Base-by-base conservation (phyloP, 176 grass and related monocot genomes). In the Aegilops speltoides region DNA sequence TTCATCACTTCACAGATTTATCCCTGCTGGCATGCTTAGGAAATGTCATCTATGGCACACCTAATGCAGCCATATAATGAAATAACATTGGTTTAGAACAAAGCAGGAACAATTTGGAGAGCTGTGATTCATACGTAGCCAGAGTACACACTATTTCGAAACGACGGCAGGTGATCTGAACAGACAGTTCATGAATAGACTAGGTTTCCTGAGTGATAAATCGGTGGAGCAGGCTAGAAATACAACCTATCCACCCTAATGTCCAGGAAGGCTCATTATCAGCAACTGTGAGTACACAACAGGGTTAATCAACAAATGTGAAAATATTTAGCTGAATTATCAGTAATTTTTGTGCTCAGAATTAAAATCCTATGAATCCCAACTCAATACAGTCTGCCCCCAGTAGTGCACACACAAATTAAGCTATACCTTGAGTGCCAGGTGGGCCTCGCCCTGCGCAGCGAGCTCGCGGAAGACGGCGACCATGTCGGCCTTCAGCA, bases 401-500 rank as follows among this genome's bases (percentile, higher is more conserved):
- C 68, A 11, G 15, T 22, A 61, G 7, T 40, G n/a, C 33, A 62
- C 11, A 74, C 5, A 61, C 7, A 26, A 8, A 26, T 12, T 28
- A 5, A 9, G 38, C 0, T 19, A 12, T 83, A 98, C 96, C 93
- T 93, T 73, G 69, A 95, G 72, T 64, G 96, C 91, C 28, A 95
- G 76, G 61, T 91, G 84, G 17, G 87, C 89, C 73, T 98, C 96
- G 29, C 86, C 87, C 93, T 95, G 93, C 20, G 79, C 82, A 15
- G 81, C 91, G 38, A 95, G 93, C 86, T 98, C 96, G 60, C 86
- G 93, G 78, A 98, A 91, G 33, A 94, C 91, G 41, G 93, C 91
- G 17, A 98, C 89, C 91, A 93, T 90, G 85, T 98, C 91, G 26
- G 83, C 79, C 81, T 95, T 98, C 41, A 98, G 90, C 4, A 98